Conservation (phyloP, 192 early-diverging fungal species). For the Linnemannia schmuckeri region DNA sequence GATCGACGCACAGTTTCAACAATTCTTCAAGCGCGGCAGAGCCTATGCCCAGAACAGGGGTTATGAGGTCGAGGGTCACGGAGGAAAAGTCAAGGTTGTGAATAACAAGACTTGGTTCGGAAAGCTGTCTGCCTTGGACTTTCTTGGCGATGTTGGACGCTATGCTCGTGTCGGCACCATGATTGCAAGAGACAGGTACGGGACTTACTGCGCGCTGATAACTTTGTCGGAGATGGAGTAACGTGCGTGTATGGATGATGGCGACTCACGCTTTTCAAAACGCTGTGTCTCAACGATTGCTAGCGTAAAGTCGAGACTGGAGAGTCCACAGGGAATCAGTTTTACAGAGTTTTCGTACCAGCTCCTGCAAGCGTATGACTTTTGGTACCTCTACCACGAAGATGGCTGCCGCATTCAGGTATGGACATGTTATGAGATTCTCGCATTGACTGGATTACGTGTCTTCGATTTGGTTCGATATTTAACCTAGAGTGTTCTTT, state of each 20-base stretch:
- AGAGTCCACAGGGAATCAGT: constrained; percentile 87
- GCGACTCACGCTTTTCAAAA: background rate
- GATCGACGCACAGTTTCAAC: constrained; percentile 79
- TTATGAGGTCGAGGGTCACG: constrained; percentile 21
- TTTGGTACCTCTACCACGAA: constrained; percentile 82
- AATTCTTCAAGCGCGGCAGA: constrained; percentile 74
- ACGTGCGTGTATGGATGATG: background rate
- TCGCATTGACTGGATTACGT: no score
- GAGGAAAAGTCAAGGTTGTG: constrained; percentile 65
- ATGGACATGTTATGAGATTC: background rate
- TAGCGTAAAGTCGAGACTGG: constrained; percentile 86
- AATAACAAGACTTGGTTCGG: constrained; percentile 90
- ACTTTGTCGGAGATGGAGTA: background rate
- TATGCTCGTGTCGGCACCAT: constrained; percentile 85
- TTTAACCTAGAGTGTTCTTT: background rate
- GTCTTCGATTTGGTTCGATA: background rate
- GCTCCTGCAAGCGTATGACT: constrained; percentile 95
- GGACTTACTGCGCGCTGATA: background rate
- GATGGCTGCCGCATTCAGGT: constrained; percentile 77
- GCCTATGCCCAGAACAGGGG: constrained; percentile 59
- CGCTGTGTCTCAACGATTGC: background rate
- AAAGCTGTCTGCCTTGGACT: constrained; percentile 79
- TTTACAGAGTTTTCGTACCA: constrained; percentile 99
- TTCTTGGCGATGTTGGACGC: constrained; percentile 84
- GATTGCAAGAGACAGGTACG: constrained; percentile 87